These are phyloP conservation scores for Hypoxylon intermedium DNA, from an alignment of 495 filamentous ascomycete genomes.

Conservation along the genomic window DNA sequence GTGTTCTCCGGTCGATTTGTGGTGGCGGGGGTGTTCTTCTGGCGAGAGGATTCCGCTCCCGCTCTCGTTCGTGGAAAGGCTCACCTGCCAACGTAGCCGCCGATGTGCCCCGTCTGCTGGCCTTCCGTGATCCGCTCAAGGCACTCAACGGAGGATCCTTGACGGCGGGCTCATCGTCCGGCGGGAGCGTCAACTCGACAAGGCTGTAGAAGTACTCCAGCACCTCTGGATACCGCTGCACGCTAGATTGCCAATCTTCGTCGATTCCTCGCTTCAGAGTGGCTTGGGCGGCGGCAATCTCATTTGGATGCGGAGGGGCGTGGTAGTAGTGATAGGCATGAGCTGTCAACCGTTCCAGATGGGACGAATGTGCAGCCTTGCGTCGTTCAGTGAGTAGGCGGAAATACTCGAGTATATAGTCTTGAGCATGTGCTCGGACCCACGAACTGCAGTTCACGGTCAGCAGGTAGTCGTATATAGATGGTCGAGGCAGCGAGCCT, in stretches of 20 bases:
- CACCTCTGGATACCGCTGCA: constrained; percentile 75
- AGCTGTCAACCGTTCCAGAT: constrained; percentile 63
- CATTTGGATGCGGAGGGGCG: constrained; percentile 60
- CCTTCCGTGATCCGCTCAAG: constrained; percentile 53
- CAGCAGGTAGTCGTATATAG: constrained; percentile 23
- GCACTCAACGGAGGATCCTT: constrained; percentile 64
- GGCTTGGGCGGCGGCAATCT: constrained; percentile 64
- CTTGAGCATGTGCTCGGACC: constrained; percentile 73
- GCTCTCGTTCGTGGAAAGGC: constrained; percentile 37
- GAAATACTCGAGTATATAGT: constrained; percentile 74
- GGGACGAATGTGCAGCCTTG: constrained; percentile 61
- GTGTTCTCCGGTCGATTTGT: constrained; percentile 40
- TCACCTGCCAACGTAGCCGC: constrained; percentile 40
- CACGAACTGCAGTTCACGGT: constrained; percentile 58
- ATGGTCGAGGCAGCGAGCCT: constrained; percentile 17
- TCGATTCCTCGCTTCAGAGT: constrained; percentile 72
- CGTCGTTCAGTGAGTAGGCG: constrained; percentile 64
- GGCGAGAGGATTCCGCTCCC: constrained; percentile 34
- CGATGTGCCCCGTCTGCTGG: constrained; percentile 42
- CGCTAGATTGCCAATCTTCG: constrained; percentile 73
- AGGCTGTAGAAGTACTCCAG: constrained; percentile 75
- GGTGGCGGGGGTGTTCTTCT: constrained; percentile 43
- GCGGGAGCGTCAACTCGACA: constrained; percentile 65
- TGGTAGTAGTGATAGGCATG: constrained; percentile 65
- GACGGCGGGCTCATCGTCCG: constrained; percentile 59